Base-by-base conservation (phyloP, 805 yeast species). In the Kodamaea hsintzibuensis region DNA sequence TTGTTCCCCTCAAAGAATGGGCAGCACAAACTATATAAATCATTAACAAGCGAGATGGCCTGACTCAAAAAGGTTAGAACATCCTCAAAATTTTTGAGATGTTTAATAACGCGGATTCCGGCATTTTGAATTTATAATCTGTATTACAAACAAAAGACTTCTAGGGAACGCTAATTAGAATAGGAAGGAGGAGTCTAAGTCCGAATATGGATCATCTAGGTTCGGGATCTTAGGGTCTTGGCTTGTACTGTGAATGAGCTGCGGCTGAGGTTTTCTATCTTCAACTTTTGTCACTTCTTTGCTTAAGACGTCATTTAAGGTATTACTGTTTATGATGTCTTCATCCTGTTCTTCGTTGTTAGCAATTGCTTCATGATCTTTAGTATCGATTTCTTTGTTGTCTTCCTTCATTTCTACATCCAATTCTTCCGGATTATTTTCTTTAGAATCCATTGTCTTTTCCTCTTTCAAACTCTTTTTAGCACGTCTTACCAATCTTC, bases 401-500 rank as follows among this genome's bases (percentile, higher is more conserved):
- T 40, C 30, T 30, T 39, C 38, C 22, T 22, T 14, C 7, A 4
- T 39, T 17, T 39, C 45, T 9, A 38, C 38, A 39, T 13, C 12
- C 16, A 9, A 19, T 35, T 18, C 19, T 33, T 25, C 44, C 44
- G n/a, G 13, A 14, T 38, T 18, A n/a, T 47, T 25, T 25, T 8
- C 50, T 6, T 22, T 35, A 16, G 25, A 3, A 4, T 38, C 44
- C 6, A 22, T 22, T 22, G 25, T 22, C 25, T 18, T 39, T 25
- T 47, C 49, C 3, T 35, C 12, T 17, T 14, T 43, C 22, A 33
- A 38, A 18, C 38, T 22, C 51, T 8, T 13, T 25, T 35, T 69
- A 0, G 84, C 83, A 40, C 71, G 70, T 18, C 59, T 63, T 10
- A 70, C 69, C 46, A 82, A 64, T 27, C 57, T 62, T 46, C 58